A percentile compares a stretch with the other conserved stretches of the same genome.
Evolutionary conservation across 140 eudicot genomes (phyloP).

Genomic region (Oenanthe javanica): DNA sequence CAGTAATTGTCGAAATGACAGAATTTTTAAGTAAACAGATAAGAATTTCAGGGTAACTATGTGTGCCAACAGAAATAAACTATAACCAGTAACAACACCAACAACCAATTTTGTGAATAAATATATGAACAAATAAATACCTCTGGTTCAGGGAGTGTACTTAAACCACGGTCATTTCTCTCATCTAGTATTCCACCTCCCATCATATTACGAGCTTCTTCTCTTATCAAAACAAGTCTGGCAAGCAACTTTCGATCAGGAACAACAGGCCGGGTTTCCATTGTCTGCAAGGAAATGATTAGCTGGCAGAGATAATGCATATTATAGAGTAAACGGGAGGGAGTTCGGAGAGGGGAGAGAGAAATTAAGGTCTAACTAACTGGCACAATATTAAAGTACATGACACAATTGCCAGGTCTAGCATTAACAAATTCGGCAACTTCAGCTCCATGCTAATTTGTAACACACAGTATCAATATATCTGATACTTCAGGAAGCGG

Average conservation of each 20-base stretch:
- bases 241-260: constrained; percentile 95
- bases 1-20: not conserved
- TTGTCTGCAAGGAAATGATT: constrained; percentile 44
- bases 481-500: not conserved
- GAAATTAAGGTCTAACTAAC: not conserved
- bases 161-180: constrained; percentile 88
- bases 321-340: not conserved
- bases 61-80: not conserved
- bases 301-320: not conserved
- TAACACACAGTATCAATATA: not conserved
- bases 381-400: not conserved
- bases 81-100: not conserved
- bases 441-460: not conserved
- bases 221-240: constrained; percentile 93
- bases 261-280: constrained; percentile 82
- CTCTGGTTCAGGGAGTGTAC: constrained; percentile 89
- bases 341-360: not conserved
- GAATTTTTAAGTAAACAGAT: not conserved
- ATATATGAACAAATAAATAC: constrained; percentile 18
- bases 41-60: not conserved
- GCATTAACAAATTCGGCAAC: not conserved
- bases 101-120: not conserved
- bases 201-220: constrained; percentile 98
- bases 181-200: constrained; percentile 98
- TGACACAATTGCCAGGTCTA: not conserved